Percentiles rank a stretch among this genome's conserved stretches.
Evolutionary conservation across 2,329 filamentous ascomycete species (phyloP).

Genomic region (Colletotrichum magnum): DNA sequence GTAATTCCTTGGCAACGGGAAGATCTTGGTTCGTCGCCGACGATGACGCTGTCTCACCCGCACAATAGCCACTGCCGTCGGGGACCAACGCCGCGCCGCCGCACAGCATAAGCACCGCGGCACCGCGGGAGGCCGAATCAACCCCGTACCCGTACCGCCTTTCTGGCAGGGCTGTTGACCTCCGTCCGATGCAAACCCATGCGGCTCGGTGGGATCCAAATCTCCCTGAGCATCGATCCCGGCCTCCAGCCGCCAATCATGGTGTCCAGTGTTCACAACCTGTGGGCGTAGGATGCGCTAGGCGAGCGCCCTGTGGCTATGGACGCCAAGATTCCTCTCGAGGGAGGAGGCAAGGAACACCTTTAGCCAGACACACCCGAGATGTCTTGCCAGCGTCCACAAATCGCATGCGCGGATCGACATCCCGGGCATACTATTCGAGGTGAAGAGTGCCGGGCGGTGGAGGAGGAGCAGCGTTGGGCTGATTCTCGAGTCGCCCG

Average conservation of each 20-base stretch:
- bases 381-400: constrained; percentile 3
- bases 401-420: constrained; percentile 21
- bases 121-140: neutral
- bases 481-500: neutral
- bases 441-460: constrained; percentile 14
- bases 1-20: too few relatives aligned
- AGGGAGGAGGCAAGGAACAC: neutral
- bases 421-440: constrained; percentile 15
- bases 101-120: neutral
- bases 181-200: neutral
- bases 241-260: constrained; percentile 21
- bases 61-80: constrained; percentile 2
- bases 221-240: constrained; percentile 15
- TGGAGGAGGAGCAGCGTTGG: constrained; percentile 3
- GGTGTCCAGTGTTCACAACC: neutral
- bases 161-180: constrained; percentile 26
- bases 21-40: neutral
- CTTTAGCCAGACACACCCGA: neutral
- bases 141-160: neutral
- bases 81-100: constrained; percentile 6
- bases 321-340: constrained; percentile 9
- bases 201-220: constrained; percentile 20
- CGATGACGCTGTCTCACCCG: constrained; percentile 3
- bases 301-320: constrained; percentile 25
- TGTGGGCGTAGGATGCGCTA: constrained; percentile 32